Base-by-base conservation (phyloP, 805 yeast genomes). In the Starmerella tilneyi region DNA sequence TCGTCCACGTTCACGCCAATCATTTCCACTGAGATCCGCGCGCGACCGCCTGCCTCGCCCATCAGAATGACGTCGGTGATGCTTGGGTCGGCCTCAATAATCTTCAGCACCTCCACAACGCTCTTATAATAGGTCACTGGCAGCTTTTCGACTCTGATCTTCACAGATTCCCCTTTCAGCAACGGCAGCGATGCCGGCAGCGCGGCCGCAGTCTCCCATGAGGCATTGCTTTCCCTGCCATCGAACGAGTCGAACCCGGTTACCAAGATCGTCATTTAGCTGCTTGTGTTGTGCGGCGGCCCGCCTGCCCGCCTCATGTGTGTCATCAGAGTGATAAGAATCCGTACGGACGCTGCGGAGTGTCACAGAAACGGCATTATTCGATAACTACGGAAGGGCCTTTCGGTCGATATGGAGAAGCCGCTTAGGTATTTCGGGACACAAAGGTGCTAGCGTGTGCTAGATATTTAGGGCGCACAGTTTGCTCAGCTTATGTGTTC, bases 171-270 rank as follows among this genome's bases (percentile, higher is more conserved):
- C 12, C 41, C 41, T 4, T 37, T 39, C 5, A n/a, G 6, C 9
- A 15, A 16, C n/a, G 7, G 9, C 7, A 50, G 19, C 9, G 30
- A 28, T 3, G 24, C 17, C 5, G 54, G 54, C n/a, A 52, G 41
- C 11, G 19, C 11, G 12, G 41, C 17, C 3, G 45, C 52, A 4
- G 47, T 50, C 20, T 42, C 50, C 54, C 52, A 50, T 3, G 56
- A 50, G 3, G 56, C 52, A 24, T 52, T 52, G 22, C 43, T 28
- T n/a, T 35, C n/a, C 20, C 45, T 44, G 22, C 32, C 43, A 11
- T 53, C 54, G 41, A 52, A 50, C 5, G 56, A 48, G 17, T 46
- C 54, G 26, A 52, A 52, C 4, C 53, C 56, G 8, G 52, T 46
- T 2, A 52, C 45, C 24, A 52, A 37, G 9, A 52, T 38, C 28